phyloP scores from a whole-genome alignment of 306 rosid species.

The Trichosanthes cucumerina region DNA sequence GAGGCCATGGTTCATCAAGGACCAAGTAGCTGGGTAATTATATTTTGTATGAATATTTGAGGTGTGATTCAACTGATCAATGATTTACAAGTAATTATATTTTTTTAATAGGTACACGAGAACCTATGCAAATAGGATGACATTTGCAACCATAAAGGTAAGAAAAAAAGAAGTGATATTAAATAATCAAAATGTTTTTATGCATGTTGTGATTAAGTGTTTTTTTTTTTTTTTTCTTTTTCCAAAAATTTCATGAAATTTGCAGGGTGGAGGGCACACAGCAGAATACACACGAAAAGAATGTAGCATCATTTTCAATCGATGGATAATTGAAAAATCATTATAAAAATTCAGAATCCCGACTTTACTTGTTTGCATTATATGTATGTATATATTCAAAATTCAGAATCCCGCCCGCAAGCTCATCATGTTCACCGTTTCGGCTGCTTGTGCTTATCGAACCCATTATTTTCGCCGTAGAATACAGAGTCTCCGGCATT shows the following conservation, averaged over 20 bases:
- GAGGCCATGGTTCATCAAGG: slow-evolving; percentile 32
- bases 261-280: not conserved
- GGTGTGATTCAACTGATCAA: not conserved
- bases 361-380: too few species aligned
- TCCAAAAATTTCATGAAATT: too few species aligned
- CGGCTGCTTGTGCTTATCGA: slow-evolving; percentile 59
- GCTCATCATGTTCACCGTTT: slow-evolving; percentile 76
- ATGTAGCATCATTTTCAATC: not conserved
- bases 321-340: not conserved
- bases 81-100: not conserved
- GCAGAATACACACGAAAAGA: not conserved
- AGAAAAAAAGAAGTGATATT: too few species aligned
- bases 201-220: too few species aligned
- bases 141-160: slow-evolving; percentile 6
- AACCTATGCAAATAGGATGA: not conserved
- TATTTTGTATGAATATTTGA: not conserved
- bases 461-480: slow-evolving; percentile 35
- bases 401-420: too few species aligned
- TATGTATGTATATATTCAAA: too few species aligned
- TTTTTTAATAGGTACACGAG: not conserved
- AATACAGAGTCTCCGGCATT: slow-evolving; percentile 52
- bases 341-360: not conserved
- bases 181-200: too few species aligned
- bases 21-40: slow-evolving; percentile 23
- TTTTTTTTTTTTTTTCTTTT: too few species aligned